Evolutionary conservation across 768 basidiomycete genomes (phyloP).

Genomic region (Tricholoma hemisulphureum): DNA sequence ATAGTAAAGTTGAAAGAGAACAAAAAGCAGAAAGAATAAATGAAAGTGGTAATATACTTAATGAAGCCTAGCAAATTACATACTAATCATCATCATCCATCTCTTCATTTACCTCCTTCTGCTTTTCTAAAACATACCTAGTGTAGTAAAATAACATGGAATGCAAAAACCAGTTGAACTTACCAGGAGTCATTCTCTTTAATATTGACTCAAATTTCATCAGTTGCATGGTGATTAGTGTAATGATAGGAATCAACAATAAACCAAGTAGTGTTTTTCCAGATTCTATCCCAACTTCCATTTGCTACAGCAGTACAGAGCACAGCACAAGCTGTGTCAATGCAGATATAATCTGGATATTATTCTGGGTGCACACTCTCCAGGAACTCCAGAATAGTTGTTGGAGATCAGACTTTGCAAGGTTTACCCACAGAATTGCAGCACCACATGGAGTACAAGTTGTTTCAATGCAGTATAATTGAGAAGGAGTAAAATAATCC

Average conservation of each 20-base stretch:
- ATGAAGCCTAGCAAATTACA: no score
- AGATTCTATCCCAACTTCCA: conserved; percentile 5
- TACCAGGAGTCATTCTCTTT: no score
- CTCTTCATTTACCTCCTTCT: background rate
- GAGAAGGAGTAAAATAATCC: background rate
- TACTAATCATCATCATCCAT: background rate
- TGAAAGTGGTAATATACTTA: no score
- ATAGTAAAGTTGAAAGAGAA: no score
- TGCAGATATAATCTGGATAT: background rate
- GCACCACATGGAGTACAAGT: no score
- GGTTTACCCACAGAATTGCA: no score
- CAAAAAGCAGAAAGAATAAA: no score
- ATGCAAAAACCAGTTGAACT: conserved; percentile 23
- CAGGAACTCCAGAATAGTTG: conserved; percentile 4
- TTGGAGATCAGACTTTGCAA: no score
- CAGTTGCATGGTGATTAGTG: conserved; percentile 10
- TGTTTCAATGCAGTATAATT: background rate
- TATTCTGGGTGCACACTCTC: conserved; percentile 8
- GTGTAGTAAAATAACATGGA: conserved; percentile 22
- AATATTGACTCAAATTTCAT: no score
- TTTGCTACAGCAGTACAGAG: conserved; percentile 6
- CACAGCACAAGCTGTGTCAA: background rate
- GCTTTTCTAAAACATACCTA: conserved; percentile 3
- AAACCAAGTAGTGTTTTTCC: conserved; percentile 16
- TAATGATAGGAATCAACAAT: conserved; percentile 27